A percentile compares a stretch with the other conserved stretches of the same genome.
phyloP scores from a whole-genome alignment of 345 rosid species.

The Aethionema arabicum region DNA sequence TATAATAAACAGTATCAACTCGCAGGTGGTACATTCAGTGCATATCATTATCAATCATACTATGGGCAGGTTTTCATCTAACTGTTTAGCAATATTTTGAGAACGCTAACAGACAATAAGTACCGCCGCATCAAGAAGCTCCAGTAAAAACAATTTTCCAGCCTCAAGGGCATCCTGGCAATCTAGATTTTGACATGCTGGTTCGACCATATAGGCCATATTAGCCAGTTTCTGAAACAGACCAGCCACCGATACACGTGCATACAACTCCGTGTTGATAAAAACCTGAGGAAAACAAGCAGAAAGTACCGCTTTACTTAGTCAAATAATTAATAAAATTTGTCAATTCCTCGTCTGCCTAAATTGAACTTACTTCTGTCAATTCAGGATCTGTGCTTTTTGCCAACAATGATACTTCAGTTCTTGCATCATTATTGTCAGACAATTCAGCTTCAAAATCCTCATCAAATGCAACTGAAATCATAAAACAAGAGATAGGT shows the following conservation, averaged over 20 bases:
- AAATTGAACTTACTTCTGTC: slow-evolving; percentile 64
- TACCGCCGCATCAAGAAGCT: slow-evolving; percentile 93
- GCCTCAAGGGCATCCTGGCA: slow-evolving; percentile 58
- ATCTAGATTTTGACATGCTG: slow-evolving; percentile 47
- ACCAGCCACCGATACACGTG: slow-evolving; percentile 88
- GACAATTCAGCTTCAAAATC: slow-evolving; percentile 93
- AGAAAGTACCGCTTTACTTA: slow-evolving; percentile 19
- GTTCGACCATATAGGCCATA: slow-evolving; percentile 49
- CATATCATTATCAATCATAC: slow-evolving; percentile 8
- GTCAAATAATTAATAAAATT: slow-evolving; percentile 4
- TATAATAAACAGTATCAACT: background rate
- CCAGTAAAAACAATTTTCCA: slow-evolving; percentile 76
- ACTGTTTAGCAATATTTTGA: background rate
- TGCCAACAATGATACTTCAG: slow-evolving; percentile 70
- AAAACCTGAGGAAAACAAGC: slow-evolving; percentile 52
- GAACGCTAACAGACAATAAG: slow-evolving; percentile 8
- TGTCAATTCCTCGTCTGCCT: slow-evolving; percentile 11
- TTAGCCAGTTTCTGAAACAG: slow-evolving; percentile 70
- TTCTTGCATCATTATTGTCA: slow-evolving; percentile 78
- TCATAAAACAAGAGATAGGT: slow-evolving; percentile 8
- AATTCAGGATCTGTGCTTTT: slow-evolving; percentile 70
- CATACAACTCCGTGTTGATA: slow-evolving; percentile 90
- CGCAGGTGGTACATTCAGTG: background rate
- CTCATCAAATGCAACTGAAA: slow-evolving; percentile 93
- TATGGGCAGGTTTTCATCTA: background rate